Percentiles rank a stretch among this genome's conserved stretches.
These are phyloP conservation scores for Licmophora abbreviata DNA, from an alignment of 108 stramenopile species.

Conservation along the genomic window DNA sequence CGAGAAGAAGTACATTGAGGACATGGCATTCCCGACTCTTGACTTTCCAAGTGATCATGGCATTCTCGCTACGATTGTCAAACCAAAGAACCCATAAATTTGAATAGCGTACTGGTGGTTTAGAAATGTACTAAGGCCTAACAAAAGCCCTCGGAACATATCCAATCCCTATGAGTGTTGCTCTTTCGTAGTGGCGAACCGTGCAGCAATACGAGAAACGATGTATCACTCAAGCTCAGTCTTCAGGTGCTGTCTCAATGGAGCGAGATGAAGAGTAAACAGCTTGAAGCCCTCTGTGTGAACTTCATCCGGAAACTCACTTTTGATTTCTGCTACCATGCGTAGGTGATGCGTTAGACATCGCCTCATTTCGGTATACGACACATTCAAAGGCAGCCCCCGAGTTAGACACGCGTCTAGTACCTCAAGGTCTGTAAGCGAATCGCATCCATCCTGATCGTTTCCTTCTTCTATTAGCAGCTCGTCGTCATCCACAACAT, in stretches of 20 bases:
- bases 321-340: slow-evolving; percentile 4
- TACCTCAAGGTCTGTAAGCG: slow-evolving; percentile 14
- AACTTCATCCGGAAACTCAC: not conserved
- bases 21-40: slow-evolving; percentile 81
- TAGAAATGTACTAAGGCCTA: no score
- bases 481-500: slow-evolving; percentile 8
- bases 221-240: no score
- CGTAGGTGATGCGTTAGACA: slow-evolving; percentile 17
- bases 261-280: slow-evolving; percentile 14
- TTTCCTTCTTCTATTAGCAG: slow-evolving; percentile 10
- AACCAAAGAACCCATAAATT: no score
- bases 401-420: slow-evolving; percentile 18
- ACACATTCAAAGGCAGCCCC: slow-evolving; percentile 10
- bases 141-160: no score
- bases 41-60: slow-evolving; percentile 85
- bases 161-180: no score
- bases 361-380: slow-evolving; percentile 7
- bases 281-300: slow-evolving; percentile 8
- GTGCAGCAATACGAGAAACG: no score
- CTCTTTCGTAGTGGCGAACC: no score
- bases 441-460: not conserved
- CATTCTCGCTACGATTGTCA: slow-evolving; percentile 55
- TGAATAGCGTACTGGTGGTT: no score
- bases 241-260: slow-evolving; percentile 3
- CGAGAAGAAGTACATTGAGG: slow-evolving; percentile 47